Evolutionary conservation across 495 filamentous ascomycete species (phyloP).

Genomic region (Venustampulla echinocandica): DNA sequence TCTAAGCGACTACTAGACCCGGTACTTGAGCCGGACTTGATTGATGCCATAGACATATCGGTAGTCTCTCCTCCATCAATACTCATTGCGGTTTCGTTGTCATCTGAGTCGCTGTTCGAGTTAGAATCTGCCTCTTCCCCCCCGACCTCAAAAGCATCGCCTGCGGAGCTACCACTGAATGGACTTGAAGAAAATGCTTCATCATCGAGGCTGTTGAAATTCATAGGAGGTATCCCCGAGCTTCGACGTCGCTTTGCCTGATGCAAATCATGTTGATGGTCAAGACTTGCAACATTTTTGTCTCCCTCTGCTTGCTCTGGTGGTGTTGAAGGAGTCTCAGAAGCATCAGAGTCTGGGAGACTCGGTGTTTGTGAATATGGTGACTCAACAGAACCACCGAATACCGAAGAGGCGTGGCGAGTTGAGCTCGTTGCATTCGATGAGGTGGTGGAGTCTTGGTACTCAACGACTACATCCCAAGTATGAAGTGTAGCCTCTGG

Average conservation of each 20-base stretch:
- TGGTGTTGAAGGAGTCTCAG: conserved; percentile 57
- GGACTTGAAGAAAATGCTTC: conserved; percentile 67
- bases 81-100: conserved; percentile 67
- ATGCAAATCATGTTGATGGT: conserved; percentile 58
- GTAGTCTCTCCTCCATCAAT: conserved; percentile 62
- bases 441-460: conserved; percentile 79
- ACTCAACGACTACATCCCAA: conserved; percentile 89
- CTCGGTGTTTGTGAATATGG: conserved; percentile 31
- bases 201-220: conserved; percentile 55
- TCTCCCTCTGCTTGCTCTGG: conserved; percentile 54
- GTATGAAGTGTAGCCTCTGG: conserved; percentile 96
- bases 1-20: conserved; percentile 64
- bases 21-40: conserved; percentile 49
- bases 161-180: conserved; percentile 60
- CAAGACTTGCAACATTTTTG: conserved; percentile 51
- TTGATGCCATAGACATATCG: conserved; percentile 50
- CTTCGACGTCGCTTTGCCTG: conserved; percentile 57
- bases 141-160: conserved; percentile 45
- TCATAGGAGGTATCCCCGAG: conserved; percentile 52
- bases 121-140: conserved; percentile 45
- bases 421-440: conserved; percentile 65
- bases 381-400: conserved; percentile 29
- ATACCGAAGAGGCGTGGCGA: conserved; percentile 56
- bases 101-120: conserved; percentile 49
- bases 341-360: conserved; percentile 35